Conservation (phyloP, 352 stramenopile genomes). For the Phytophthora pseudosyringae region DNA sequence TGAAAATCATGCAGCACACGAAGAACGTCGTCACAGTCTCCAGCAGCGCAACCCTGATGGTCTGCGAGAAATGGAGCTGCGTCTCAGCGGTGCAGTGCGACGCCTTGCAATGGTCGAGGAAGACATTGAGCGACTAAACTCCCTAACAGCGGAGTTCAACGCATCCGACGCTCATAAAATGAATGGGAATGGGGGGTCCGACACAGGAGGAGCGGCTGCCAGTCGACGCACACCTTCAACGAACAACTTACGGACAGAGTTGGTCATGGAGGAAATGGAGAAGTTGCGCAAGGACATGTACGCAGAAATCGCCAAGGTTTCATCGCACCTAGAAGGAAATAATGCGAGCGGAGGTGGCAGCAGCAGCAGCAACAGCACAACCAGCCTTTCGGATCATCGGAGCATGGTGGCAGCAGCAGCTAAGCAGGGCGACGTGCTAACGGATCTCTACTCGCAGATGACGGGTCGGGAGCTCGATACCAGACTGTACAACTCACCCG, state of each 20-base stretch:
- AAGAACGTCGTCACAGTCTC: slow-evolving; percentile 20
- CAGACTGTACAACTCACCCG: slow-evolving; percentile 47
- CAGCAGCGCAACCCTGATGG: slow-evolving; percentile 39
- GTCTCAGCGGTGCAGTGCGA: slow-evolving; percentile 61
- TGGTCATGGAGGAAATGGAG: slow-evolving; percentile 51
- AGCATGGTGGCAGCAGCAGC: slow-evolving; percentile 30
- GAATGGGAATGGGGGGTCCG: neutral
- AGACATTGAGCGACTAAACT: slow-evolving; percentile 67
- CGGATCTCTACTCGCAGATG: slow-evolving; percentile 67
- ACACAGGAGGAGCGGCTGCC: neutral
- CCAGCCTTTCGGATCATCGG: slow-evolving; percentile 25
- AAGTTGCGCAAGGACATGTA: slow-evolving; percentile 61
- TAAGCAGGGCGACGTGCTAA: slow-evolving; percentile 55
- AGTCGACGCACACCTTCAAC: slow-evolving; percentile 24
- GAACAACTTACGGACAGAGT: slow-evolving; percentile 33
- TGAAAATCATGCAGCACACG: slow-evolving; percentile 13
- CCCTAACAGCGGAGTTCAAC: slow-evolving; percentile 29
- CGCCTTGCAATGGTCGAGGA: slow-evolving; percentile 65
- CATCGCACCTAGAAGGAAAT: slow-evolving; percentile 29
- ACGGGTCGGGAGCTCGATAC: slow-evolving; percentile 59
- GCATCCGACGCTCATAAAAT: slow-evolving; percentile 24
- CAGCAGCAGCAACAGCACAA: slow-evolving; percentile 17
- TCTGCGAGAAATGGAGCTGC: slow-evolving; percentile 63
- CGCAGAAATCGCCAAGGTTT: slow-evolving; percentile 59
- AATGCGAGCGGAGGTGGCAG: slow-evolving; percentile 10